Percentiles rank a stretch among this genome's conserved stretches.
phyloP scores from a whole-genome alignment of 2,329 filamentous ascomycete genomes.

The Colletotrichum sp. region DNA sequence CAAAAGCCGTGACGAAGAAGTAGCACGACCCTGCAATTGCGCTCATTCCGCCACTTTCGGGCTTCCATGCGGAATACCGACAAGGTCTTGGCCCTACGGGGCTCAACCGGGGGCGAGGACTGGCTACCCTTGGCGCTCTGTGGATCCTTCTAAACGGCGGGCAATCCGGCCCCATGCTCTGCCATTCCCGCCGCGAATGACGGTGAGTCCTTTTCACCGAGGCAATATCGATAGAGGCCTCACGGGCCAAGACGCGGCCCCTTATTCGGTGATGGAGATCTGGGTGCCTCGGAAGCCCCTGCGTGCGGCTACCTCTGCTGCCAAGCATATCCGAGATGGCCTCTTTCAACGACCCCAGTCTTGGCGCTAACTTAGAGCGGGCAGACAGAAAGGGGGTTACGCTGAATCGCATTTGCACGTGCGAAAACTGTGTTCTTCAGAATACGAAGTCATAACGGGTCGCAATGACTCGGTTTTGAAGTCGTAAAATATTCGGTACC shows the following conservation, averaged over 20 bases:
- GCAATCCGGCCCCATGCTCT: background rate
- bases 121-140: background rate
- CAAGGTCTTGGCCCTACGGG: conserved; percentile 6
- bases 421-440: background rate
- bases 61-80: background rate
- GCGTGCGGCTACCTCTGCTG: background rate
- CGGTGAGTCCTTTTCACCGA: background rate
- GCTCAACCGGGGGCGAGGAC: background rate
- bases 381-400: background rate
- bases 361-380: background rate
- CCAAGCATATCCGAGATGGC: background rate
- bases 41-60: background rate
- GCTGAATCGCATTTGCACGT: background rate
- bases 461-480: background rate
- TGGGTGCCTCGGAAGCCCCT: background rate
- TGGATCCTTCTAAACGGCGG: background rate
- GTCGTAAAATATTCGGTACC: background rate
- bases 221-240: background rate
- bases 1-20: background rate
- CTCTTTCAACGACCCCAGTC: background rate
- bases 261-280: background rate
- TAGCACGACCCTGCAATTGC: background rate
- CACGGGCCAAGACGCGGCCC: background rate
- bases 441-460: background rate
- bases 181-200: background rate